Evolutionary conservation across 78 protist species (phyloP).

Genomic region (Chrysochromulina parva): DNA sequence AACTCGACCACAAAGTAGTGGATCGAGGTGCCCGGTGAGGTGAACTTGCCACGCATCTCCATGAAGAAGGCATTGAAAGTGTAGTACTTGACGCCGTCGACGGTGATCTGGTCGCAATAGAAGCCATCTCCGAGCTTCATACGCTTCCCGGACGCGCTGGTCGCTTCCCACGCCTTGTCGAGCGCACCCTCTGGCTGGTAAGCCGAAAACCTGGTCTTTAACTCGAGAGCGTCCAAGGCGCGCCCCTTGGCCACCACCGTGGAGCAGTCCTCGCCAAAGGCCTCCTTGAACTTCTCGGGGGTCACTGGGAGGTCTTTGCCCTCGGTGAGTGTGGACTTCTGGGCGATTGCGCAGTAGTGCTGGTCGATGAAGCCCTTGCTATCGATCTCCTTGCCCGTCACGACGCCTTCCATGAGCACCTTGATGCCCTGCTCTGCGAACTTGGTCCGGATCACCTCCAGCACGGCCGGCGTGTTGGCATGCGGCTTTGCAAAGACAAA

Average conservation of each 20-base stretch:
- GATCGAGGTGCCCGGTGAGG: neutral
- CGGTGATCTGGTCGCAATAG: slow-evolving; percentile 47
- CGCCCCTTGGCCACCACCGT: too few relatives aligned
- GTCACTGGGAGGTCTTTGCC: slow-evolving; percentile 22
- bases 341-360: slow-evolving; percentile 44
- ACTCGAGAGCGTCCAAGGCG: too few relatives aligned
- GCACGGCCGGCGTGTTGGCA: too few relatives aligned
- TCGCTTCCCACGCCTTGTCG: too few relatives aligned
- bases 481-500: too few relatives aligned
- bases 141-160: too few relatives aligned
- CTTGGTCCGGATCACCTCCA: too few relatives aligned
- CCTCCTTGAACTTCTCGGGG: slow-evolving; percentile 15
- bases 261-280: neutral
- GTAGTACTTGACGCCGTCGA: too few relatives aligned
- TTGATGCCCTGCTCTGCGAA: too few relatives aligned
- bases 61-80: slow-evolving; percentile 54
- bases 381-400: slow-evolving; percentile 11
- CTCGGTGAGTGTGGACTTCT: slow-evolving; percentile 15
- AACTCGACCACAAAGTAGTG: slow-evolving; percentile 37
- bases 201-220: too few relatives aligned
- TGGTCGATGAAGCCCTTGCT: slow-evolving; percentile 24
- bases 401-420: slow-evolving; percentile 21
- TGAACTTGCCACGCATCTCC: slow-evolving; percentile 41
- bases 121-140: slow-evolving; percentile 54
- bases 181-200: too few relatives aligned